These are phyloP conservation scores for Citrus hindsii DNA, from an alignment of 345 rosid species.

Conservation along the genomic window DNA sequence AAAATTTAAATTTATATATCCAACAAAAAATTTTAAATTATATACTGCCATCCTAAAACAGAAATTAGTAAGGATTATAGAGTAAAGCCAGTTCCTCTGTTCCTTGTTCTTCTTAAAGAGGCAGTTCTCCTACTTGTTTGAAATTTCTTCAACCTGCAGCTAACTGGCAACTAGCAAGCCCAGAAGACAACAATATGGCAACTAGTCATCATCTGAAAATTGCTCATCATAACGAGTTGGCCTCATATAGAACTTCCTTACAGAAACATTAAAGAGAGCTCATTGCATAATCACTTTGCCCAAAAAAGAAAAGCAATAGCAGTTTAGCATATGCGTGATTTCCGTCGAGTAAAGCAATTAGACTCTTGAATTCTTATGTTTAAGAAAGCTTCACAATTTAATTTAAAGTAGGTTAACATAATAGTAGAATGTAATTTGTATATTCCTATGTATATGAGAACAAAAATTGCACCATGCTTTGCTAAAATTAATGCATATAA, in stretches of 20 bases:
- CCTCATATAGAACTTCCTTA: background rate
- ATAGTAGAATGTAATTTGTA: background rate
- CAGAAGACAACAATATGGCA: background rate
- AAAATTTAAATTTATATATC: too few species aligned
- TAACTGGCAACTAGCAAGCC: background rate
- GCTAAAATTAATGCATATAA: background rate
- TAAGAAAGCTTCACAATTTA: background rate
- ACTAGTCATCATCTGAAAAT: too few species aligned
- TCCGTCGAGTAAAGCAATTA: background rate
- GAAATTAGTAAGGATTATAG: too few species aligned
- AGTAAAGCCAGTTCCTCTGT: too few species aligned
- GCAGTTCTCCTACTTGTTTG: too few species aligned
- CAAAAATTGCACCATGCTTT: background rate
- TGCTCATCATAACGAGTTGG: background rate
- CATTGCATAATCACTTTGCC: background rate
- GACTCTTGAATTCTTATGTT: background rate
- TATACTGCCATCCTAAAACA: too few species aligned
- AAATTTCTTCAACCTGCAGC: too few species aligned
- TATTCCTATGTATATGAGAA: too few species aligned
- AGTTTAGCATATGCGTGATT: background rate
- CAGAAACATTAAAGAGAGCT: background rate
- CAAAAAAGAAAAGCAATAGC: background rate
- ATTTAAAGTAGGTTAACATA: background rate
- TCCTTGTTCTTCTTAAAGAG: too few species aligned
- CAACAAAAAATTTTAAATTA: too few species aligned